phyloP scores from a whole-genome alignment of 2,329 filamentous ascomycete species.

The Ceratocystis albifundus region DNA sequence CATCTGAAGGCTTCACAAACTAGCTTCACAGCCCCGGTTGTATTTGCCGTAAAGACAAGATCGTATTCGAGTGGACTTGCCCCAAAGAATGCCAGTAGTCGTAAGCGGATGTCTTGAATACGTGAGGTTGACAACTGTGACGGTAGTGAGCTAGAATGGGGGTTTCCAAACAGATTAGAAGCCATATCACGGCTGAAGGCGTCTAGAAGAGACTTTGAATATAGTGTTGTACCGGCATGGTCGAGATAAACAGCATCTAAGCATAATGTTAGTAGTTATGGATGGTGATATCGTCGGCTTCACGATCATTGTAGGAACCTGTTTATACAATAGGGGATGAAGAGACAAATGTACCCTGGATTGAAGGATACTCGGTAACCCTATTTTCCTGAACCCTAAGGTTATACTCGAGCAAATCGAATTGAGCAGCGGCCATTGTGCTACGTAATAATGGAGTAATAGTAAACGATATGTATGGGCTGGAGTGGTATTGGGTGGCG shows the following conservation, averaged over 20 bases:
- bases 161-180: constrained; percentile 52
- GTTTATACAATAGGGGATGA: neutral
- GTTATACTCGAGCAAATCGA: constrained; percentile 40
- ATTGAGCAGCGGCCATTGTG: constrained; percentile 9
- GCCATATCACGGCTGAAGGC: constrained; percentile 45
- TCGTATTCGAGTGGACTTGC: constrained; percentile 49
- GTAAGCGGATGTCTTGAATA: constrained; percentile 45
- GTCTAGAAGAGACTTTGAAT: constrained; percentile 46
- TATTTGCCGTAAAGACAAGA: constrained; percentile 50
- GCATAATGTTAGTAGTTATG: constrained; percentile 20
- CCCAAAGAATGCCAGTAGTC: constrained; percentile 46
- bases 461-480: neutral
- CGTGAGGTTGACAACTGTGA: constrained; percentile 46
- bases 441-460: neutral
- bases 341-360: constrained; percentile 42
- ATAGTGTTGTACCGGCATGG: constrained; percentile 47
- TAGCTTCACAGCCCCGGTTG: constrained; percentile 51
- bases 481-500: neutral
- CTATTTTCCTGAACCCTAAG: constrained; percentile 47
- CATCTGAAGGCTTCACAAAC: constrained; percentile 48
- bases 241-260: constrained; percentile 42
- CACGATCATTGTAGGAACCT: no score
- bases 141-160: constrained; percentile 52
- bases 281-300: no score
- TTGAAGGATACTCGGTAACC: constrained; percentile 55